Evolutionary conservation across 805 yeast genomes (phyloP).

Genomic region (Saccharomycopsis sp.): DNA sequence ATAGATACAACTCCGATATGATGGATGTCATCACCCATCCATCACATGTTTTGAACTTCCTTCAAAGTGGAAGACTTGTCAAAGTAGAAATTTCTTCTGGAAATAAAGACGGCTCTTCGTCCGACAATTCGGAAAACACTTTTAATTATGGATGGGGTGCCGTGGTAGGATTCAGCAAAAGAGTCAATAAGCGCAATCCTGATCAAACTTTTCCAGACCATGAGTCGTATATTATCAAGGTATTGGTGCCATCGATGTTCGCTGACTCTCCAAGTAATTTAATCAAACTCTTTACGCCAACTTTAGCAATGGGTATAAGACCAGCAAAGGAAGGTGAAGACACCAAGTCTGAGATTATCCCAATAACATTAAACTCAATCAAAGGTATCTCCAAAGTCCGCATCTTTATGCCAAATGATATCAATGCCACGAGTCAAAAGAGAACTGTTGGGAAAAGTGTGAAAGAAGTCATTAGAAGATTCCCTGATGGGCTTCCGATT

Average conservation of each 20-base stretch:
- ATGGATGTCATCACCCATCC: conserved; percentile 87
- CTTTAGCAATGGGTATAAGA: conserved; percentile 79
- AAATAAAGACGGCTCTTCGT: conserved; percentile 67
- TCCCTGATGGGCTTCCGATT: conserved; percentile 75
- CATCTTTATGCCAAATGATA: conserved; percentile 67
- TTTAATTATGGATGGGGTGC: conserved; percentile 95
- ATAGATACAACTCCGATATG: conserved; percentile 62
- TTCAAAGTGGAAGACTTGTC: conserved; percentile 83
- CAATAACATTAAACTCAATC: conserved; percentile 75
- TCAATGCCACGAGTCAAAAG: conserved; percentile 54
- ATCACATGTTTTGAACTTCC: conserved; percentile 68
- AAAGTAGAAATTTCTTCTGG: conserved; percentile 59
- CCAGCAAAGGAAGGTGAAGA: conserved; percentile 72
- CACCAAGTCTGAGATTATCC: conserved; percentile 66
- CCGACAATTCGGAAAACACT: conserved; percentile 37
- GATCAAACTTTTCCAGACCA: conserved; percentile 63
- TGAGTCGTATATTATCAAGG: conserved; percentile 82
- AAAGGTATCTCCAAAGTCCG: conserved; percentile 70
- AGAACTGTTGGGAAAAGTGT: conserved; percentile 60
- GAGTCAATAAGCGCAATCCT: conserved; percentile 54
- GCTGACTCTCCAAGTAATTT: conserved; percentile 78
- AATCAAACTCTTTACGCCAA: conserved; percentile 68
- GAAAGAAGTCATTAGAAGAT: conserved; percentile 70
- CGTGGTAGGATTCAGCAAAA: conserved; percentile 66
- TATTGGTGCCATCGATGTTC: conserved; percentile 68